A percentile compares a stretch with the other conserved stretches of the same genome.
Evolutionary conservation across 768 basidiomycete species (phyloP).

Genomic region (Kondoa malvinella): DNA sequence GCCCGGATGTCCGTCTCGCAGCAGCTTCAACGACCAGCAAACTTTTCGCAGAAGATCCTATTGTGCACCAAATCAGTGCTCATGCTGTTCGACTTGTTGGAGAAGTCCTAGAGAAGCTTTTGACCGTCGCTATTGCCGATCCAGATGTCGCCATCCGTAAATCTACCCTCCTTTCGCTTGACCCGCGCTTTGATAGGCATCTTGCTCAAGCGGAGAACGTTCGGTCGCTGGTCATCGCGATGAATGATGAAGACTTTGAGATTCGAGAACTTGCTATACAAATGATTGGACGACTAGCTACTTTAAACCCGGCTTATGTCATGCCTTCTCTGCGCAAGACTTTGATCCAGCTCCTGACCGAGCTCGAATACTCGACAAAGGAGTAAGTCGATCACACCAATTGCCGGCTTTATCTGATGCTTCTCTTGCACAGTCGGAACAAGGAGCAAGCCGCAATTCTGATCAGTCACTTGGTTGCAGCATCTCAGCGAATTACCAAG

Average conservation of each 20-base stretch:
- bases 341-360: constrained; percentile 85
- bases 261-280: constrained; percentile 79
- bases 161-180: constrained; percentile 67
- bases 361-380: constrained; percentile 86
- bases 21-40: constrained; percentile 83
- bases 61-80: constrained; percentile 85
- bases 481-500: constrained; percentile 83
- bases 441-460: constrained; percentile 79
- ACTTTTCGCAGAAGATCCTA: constrained; percentile 83
- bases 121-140: constrained; percentile 74
- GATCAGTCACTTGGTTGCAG: constrained; percentile 71
- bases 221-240: constrained; percentile 85
- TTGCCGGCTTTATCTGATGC: not conserved
- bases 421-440: constrained; percentile 35
- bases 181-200: constrained; percentile 89
- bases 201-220: constrained; percentile 96
- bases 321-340: constrained; percentile 94
- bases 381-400: constrained; percentile 40
- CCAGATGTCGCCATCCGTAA: constrained; percentile 64
- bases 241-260: constrained; percentile 91
- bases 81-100: constrained; percentile 93
- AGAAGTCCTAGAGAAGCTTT: constrained; percentile 88
- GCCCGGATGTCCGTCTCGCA: constrained; percentile 65
- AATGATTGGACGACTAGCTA: constrained; percentile 80
- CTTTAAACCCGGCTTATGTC: constrained; percentile 93